Base-by-base conservation (phyloP, 2,329 filamentous ascomycete genomes). In the Aspergillus sp. region DNA sequence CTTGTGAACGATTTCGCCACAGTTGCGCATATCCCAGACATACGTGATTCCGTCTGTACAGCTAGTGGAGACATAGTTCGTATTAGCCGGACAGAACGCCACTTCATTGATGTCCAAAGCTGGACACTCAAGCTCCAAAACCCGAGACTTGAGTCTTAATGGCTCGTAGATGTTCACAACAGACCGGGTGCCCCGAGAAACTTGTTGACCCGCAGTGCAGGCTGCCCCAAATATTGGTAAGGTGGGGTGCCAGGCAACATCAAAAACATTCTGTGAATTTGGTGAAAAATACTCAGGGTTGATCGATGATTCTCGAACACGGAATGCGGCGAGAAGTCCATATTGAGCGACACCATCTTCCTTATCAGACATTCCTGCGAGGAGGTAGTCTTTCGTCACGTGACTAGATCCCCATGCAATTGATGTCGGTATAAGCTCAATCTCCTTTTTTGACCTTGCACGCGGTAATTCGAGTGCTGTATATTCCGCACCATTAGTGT, bases 41-140 rank as follows among this genome's bases (percentile, higher is more conserved):
- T 86, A 87, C 0, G 82, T 82, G 30, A 75, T 75, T 2, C 84
- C 83, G 67, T 86, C 79, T 0, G 85, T 87, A 60, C 84, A 86
- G 11, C 84, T 83, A 12, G 82, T 83, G 7, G 83, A 82, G 12
- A 87, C 72, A 54, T 85, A 75, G 39, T 79, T 77, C 1, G 80
- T 56, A 47, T 76, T 66, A 42, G 65, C 57, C 1, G 76, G 77
- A 57, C 79, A 82, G 62, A 81, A 83, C 0, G 81, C 73, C 1
- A 87, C 74, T 57, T 86, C 83, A 56, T 87, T 87, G 63, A 87
- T 85, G 67, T 88, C 85, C 7, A 79, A 65, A 0, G 85, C 84
- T 22, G 79, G 79, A 62, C 84, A 87, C 49, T 86, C 80, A 39
- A 83, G 77, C 56, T 82, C 79, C 22, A 81, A 65, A 0, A 70